Evolutionary conservation across 306 rosid genomes (phyloP).

Genomic region (Senna tora): DNA sequence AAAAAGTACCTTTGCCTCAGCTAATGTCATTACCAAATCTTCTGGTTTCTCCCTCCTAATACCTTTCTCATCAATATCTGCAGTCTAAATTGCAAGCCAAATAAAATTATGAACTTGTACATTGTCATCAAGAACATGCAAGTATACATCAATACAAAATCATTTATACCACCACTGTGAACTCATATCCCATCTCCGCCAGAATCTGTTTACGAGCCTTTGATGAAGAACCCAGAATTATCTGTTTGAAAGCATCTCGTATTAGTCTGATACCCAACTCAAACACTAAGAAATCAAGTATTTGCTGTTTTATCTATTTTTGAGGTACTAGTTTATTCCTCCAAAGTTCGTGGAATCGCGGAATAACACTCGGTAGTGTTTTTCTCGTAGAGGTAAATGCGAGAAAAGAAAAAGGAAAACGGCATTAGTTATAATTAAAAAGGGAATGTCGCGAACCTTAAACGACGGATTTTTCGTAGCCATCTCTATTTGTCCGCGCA

Average conservation of each 20-base stretch:
- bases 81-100: constrained; percentile 56
- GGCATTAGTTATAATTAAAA: not conserved
- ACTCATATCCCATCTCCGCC: constrained; percentile 82
- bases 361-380: not conserved
- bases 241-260: constrained; percentile 44
- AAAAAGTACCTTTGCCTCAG: constrained; percentile 79
- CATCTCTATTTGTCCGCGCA: constrained; percentile 21
- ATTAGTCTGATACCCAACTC: not conserved
- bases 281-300: not conserved
- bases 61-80: constrained; percentile 86
- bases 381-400: not conserved
- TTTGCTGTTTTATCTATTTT: not conserved
- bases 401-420: constrained; percentile 7
- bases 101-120: constrained; percentile 26
- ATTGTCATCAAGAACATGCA: constrained; percentile 18
- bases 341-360: not conserved
- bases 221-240: constrained; percentile 88
- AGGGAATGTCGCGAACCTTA: constrained; percentile 38
- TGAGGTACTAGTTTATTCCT: not conserved
- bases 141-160: not conserved
- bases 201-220: constrained; percentile 81
- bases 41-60: constrained; percentile 78
- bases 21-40: constrained; percentile 78
- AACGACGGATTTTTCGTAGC: constrained; percentile 31
- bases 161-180: constrained; percentile 64